Evolutionary conservation across 1,284 basidiomycete genomes (phyloP).

Genomic region (Tilletia indica): DNA sequence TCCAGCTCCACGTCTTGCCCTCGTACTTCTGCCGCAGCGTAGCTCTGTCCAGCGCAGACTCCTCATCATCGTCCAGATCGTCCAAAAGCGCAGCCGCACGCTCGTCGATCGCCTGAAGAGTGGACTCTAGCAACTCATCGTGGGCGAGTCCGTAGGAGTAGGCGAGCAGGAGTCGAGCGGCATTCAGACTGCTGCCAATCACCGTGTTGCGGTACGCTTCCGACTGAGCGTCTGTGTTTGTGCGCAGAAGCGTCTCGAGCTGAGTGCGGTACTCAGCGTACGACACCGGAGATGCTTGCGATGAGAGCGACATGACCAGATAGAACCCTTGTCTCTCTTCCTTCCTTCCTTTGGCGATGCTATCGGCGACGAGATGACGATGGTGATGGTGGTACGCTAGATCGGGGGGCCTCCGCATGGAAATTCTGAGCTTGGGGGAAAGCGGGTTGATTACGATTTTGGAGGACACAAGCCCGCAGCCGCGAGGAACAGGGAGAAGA

Average conservation of each 20-base stretch:
- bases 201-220: neutral
- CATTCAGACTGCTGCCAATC: neutral
- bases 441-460: too few species aligned
- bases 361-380: too few species aligned
- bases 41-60: neutral
- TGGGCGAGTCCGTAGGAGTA: neutral
- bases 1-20: neutral
- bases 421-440: too few species aligned
- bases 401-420: too few species aligned
- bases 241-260: neutral
- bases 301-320: neutral
- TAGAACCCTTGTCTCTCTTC: too few species aligned
- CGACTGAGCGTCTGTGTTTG: neutral
- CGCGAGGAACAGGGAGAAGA: too few species aligned
- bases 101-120: neutral
- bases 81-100: neutral
- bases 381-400: too few species aligned
- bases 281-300: neutral
- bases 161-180: constrained; percentile 1
- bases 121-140: neutral
- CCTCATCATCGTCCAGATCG: neutral
- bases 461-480: too few species aligned
- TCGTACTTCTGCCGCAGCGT: neutral
- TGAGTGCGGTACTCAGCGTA: constrained; percentile 10
- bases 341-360: too few species aligned